Evolutionary conservation across 192 early-diverging fungal genomes (phyloP), one percentile per base, ranked within the genome.

Genomic region (Coemansia guatemalensis): DNA sequence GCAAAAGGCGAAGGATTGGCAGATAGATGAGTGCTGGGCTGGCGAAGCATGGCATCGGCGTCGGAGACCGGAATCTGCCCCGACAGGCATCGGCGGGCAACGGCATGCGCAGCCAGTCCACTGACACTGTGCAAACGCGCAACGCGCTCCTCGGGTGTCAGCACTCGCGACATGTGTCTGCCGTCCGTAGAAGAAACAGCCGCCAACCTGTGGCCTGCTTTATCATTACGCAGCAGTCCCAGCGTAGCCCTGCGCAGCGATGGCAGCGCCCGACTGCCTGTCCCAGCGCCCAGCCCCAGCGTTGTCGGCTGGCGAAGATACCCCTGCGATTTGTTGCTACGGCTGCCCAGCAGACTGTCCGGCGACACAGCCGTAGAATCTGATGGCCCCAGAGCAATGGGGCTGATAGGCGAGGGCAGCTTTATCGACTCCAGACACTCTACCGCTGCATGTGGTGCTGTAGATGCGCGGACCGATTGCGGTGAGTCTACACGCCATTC

Each of bases 401-500:
- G 75, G 52, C 76, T 73, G 60, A 60, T 53, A 17, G 76, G 71
- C 29, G 67, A 69, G 20, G 76, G 77, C 56, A 73, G 64, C 41
- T 72, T 72, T 12, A 27, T 23, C 22, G 54, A 4, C 2, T 39
- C 35, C 35, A 12, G 11, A 39, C 35, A 39, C 3, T 39, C 35
- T 8, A 39, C 35, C 9, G 35, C 1, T 48, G 58, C 47, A 60
- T 60, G 53, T 60, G 59, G 53, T 49, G 55, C 54, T 8, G 60
- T 60, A 20, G 66, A 64, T 23, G 52, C 53, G 47, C 41, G 68
- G 12, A 59, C 21, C 20, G 58, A 64, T 60, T 68, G 72, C 26
- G 72, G 72, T 51, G 78, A 81, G 53, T 75, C 78, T 22, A 81
- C 64, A 48, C 78, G 68, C 78, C 78, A 81, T 35, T 81, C 78